Evolutionary conservation across 139 green algal genomes (phyloP).

Genomic region (Marvania coccoides): DNA sequence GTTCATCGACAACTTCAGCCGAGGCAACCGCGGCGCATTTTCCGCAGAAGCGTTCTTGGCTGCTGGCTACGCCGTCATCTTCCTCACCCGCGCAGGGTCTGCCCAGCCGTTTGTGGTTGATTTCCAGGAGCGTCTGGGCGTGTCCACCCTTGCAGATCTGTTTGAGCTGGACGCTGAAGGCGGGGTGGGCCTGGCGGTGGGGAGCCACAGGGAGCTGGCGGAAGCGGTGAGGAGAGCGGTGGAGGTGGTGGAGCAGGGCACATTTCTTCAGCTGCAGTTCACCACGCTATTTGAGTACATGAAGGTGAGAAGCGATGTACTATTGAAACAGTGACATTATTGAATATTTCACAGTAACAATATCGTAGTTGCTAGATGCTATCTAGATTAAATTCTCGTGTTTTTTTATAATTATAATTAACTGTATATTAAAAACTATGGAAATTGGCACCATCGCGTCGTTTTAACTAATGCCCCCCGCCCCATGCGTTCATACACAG

Average conservation of each 20-base stretch:
- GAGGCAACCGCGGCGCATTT: conserved; percentile 77
- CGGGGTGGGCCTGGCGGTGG: not conserved
- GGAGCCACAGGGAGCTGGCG: not conserved
- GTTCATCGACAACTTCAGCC: conserved; percentile 98
- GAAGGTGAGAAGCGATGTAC: conserved; percentile 24
- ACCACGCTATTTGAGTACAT: conserved; percentile 97
- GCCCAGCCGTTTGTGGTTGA: conserved; percentile 76
- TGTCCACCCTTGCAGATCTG: conserved; percentile 29
- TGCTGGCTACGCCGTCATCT: conserved; percentile 88
- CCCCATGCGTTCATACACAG: no score
- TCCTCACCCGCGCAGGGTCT: conserved; percentile 70
- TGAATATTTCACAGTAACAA: no score
- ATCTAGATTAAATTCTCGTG: no score
- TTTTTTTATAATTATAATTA: no score
- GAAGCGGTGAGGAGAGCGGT: conserved; percentile 4
- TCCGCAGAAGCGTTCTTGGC: conserved; percentile 78
- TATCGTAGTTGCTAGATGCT: no score
- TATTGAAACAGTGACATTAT: no score
- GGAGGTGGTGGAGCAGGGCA: conserved; percentile 22
- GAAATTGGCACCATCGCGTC: no score
- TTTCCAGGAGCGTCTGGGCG: conserved; percentile 33
- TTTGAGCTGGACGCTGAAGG: conserved; percentile 10
- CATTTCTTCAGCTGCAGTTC: conserved; percentile 72
- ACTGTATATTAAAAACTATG: no score
- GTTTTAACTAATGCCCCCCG: no score